Evolutionary conservation across 1,284 basidiomycete genomes (phyloP).

Genomic region (Vanrija humicola): DNA sequence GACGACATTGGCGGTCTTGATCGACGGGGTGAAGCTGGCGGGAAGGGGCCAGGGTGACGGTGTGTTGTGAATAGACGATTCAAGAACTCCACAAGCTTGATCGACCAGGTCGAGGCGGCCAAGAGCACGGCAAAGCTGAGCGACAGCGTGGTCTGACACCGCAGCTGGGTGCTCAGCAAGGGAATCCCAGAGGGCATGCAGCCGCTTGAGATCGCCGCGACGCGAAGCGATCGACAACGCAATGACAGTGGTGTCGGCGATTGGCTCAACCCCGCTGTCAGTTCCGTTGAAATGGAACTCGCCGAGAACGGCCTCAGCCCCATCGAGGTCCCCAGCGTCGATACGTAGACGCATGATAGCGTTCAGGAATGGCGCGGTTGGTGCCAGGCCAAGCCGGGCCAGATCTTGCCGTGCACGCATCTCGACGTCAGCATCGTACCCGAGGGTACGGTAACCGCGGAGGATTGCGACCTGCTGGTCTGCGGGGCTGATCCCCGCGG

Average conservation of each 20-base stretch:
- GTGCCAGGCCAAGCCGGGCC: constrained; percentile 14
- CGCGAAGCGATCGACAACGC: constrained; percentile 3
- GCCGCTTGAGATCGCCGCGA: not conserved
- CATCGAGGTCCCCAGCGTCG: constrained; percentile 23
- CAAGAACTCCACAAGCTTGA: constrained; percentile 10
- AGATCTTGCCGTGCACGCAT: constrained; percentile 27
- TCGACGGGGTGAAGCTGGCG: constrained; percentile 5
- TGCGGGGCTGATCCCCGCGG: not conserved
- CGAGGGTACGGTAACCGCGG: constrained; percentile 30
- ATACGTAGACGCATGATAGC: constrained; percentile 29
- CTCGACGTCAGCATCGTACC: constrained; percentile 27
- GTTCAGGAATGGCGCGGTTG: constrained; percentile 25
- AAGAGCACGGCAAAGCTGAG: constrained; percentile 14
- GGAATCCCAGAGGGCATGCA: constrained; percentile 1
- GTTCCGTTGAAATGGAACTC: constrained; percentile 17
- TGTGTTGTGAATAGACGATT: not conserved
- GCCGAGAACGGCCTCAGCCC: constrained; percentile 21
- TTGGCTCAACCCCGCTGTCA: not conserved
- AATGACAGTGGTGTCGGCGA: constrained; percentile 2
- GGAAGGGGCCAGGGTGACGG: constrained; percentile 12
- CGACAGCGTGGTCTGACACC: constrained; percentile 9
- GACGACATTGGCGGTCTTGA: constrained; percentile 22
- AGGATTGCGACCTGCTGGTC: constrained; percentile 32
- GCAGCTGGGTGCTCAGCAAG: not conserved
- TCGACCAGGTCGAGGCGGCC: constrained; percentile 1